phyloP scores from a whole-genome alignment of 148 eudicot species.

The Camellia sinensis region DNA sequence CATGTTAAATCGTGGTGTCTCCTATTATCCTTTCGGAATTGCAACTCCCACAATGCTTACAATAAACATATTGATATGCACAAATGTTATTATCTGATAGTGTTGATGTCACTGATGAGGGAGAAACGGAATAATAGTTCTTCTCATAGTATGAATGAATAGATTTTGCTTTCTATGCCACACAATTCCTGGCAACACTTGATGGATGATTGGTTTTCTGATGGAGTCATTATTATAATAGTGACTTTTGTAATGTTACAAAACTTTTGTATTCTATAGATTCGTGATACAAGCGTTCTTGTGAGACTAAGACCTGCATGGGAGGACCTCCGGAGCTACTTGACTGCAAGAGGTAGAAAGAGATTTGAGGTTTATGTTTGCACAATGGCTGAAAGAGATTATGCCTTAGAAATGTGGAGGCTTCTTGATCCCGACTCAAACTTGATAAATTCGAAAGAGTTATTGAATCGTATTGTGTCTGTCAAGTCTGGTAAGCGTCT shows the following conservation, averaged over 20 bases:
- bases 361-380: conserved; percentile 99
- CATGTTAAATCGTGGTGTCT: not conserved
- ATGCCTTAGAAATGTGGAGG: conserved; percentile 99
- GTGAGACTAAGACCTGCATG: conserved; percentile 99
- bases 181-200: not conserved
- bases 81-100: not conserved
- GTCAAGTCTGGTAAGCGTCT: conserved; percentile 77
- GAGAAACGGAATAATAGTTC: not conserved
- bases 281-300: conserved; percentile 99
- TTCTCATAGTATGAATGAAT: not conserved
- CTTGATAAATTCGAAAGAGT: conserved; percentile 65
- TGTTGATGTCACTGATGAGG: not conserved
- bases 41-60: not conserved
- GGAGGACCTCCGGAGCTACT: conserved; percentile 94
- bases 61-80: not conserved
- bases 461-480: conserved; percentile 90
- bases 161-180: conserved; percentile 7
- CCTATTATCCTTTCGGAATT: not conserved
- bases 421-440: conserved; percentile 98
- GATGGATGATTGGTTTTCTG: not conserved
- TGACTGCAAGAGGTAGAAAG: conserved; percentile 96
- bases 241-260: not conserved
- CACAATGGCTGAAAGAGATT: conserved; percentile 99
- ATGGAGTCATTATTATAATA: not conserved
- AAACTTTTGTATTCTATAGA: conserved; percentile 37